Evolutionary conservation across 2,329 filamentous ascomycete genomes (phyloP).

Genomic region (Fonsecaea multimorphosa): DNA sequence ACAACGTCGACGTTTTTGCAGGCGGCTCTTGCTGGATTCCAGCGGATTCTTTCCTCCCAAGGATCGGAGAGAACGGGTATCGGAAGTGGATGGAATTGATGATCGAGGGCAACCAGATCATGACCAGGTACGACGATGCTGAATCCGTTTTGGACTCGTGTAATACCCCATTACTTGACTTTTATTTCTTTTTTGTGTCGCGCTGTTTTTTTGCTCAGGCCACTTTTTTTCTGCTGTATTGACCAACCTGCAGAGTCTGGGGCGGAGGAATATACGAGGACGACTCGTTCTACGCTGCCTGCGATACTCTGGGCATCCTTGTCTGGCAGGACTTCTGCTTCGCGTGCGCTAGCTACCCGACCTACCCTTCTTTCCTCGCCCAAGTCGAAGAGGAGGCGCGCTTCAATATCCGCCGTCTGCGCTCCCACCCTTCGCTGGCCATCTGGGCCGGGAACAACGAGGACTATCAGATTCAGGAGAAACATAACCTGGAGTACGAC

Average conservation of each 20-base stretch:
- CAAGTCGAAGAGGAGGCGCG: conserved; percentile 70
- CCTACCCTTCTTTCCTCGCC: conserved; percentile 65
- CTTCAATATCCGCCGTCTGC: conserved; percentile 70
- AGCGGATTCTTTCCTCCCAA: conserved; percentile 65
- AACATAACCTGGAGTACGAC: conserved; percentile 72
- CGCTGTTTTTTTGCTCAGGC: background rate
- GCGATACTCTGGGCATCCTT: conserved; percentile 77
- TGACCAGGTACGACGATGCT: conserved; percentile 51
- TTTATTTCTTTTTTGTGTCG: background rate
- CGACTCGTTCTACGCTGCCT: conserved; percentile 74
- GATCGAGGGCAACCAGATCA: conserved; percentile 66
- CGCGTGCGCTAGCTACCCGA: conserved; percentile 76
- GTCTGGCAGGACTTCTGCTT: conserved; percentile 94
- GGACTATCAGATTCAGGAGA: conserved; percentile 86
- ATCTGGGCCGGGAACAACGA: conserved; percentile 95
- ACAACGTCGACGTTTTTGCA: conserved; percentile 70
- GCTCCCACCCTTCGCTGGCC: conserved; percentile 85
- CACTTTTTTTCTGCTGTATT: background rate
- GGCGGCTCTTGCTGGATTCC: conserved; percentile 72
- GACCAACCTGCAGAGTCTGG: conserved; percentile 60
- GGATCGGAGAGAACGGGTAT: conserved; percentile 60
- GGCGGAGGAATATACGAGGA: conserved; percentile 81
- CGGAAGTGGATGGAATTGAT: conserved; percentile 65
- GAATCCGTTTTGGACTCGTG: background rate
- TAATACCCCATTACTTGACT: background rate